Base-by-base conservation (phyloP, 2,329 filamentous ascomycete species). In the Aureobasidium sp. region DNA sequence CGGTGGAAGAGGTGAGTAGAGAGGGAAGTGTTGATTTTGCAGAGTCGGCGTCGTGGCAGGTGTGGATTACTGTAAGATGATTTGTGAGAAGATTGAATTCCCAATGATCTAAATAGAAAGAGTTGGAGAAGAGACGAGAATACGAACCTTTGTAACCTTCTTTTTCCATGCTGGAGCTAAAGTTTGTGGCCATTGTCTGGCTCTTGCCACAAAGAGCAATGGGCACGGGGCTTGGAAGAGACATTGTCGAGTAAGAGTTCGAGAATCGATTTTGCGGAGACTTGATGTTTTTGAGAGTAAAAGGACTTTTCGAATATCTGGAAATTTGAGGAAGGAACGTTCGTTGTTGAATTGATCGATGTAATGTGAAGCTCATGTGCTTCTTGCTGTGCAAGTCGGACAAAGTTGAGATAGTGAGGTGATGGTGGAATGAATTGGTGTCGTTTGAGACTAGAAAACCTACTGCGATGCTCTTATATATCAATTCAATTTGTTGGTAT, bases 181-280 rank as follows among this genome's bases (percentile, higher is more conserved):
- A 62, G 33, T 48, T 48, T 14, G 49, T 37, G 22, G 60, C 60
- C 60, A 62, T 62, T 12, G 27, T 31, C 19, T 42, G 33, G 17
- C 14, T 53, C 44, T 62, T 62, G 50, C 60, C 60, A 17, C 60
- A 62, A 8, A 62, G 60, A 15, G 52, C 52, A 33, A 62, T 48
- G 1, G 60, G 49, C 7, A 62, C 60, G 9, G 60, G 60, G 14
- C 1, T 53, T 15, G 58, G 35, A 2, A 60, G 45, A 60, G 57
- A 60, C 57, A 60, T 60, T 37, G 17, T 49, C n/a, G 57, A 37
- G 11, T 12, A 19, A 7, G 44, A 7, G 9, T 17, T 39, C 12
- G 31, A 17, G 22, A 15, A 19, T 19, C 8, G 7, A 27, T 17
- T 15, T 39, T 7, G 11, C 12, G 5, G n/a, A 15, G 40, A 15